Conservation (phyloP, 2,329 filamentous ascomycete genomes). For the Fusarium clavum region DNA sequence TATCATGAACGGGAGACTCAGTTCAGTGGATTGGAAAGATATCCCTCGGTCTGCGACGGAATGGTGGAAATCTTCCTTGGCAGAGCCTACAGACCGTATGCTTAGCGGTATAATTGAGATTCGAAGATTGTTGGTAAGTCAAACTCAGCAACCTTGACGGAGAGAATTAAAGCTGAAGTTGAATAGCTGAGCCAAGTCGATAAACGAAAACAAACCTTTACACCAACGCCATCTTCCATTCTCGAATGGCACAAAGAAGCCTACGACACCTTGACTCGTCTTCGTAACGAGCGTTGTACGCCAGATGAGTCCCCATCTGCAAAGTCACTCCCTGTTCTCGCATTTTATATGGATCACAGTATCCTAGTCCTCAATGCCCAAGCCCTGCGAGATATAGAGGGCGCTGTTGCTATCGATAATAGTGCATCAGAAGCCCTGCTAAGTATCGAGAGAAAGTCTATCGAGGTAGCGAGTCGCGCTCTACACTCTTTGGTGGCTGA, state of each 20-base stretch:
- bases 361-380: slow-evolving; percentile 11
- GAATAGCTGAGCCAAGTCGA: slow-evolving; percentile 6
- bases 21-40: slow-evolving; percentile 16
- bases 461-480: slow-evolving; percentile 6
- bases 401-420: background rate
- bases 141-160: no score
- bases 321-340: background rate
- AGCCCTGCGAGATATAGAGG: background rate
- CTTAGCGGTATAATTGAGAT: slow-evolving; percentile 13
- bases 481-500: background rate
- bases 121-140: slow-evolving; percentile 5
- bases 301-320: background rate
- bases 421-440: background rate
- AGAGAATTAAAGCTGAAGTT: background rate
- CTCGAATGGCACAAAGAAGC: slow-evolving; percentile 19
- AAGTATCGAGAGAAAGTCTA: background rate
- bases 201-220: slow-evolving; percentile 1
- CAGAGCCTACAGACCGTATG: slow-evolving; percentile 16
- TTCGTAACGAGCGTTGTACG: slow-evolving; percentile 10
- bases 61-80: slow-evolving; percentile 14
- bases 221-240: background rate
- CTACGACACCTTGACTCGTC: background rate
- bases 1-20: slow-evolving; percentile 6
- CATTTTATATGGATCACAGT: slow-evolving; percentile 19
- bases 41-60: slow-evolving; percentile 4